phyloP scores from a whole-genome alignment of 805 yeast genomes.

The Candida hispaniensis region DNA sequence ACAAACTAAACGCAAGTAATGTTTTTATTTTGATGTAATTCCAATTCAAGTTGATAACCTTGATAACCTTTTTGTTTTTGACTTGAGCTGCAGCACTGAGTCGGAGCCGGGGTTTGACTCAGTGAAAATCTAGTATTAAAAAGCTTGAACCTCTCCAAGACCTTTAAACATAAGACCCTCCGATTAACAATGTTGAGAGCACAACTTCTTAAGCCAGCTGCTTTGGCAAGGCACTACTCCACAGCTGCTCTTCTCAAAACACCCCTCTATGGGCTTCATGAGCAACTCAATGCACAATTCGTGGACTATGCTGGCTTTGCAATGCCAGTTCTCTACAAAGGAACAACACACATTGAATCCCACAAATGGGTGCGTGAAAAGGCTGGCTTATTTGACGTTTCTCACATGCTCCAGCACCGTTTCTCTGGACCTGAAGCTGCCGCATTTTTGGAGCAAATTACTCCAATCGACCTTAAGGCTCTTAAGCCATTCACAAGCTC shows the following conservation, averaged over 20 bases:
- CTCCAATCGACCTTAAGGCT: conserved; percentile 73
- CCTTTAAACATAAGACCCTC: too few relatives aligned
- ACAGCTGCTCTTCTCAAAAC: conserved; percentile 36
- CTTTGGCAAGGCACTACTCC: conserved; percentile 4
- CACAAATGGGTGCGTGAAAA: conserved; percentile 87
- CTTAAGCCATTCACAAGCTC: conserved; percentile 54
- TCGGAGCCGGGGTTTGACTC: too few relatives aligned
- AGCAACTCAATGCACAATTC: conserved; percentile 72
- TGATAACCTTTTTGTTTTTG: too few relatives aligned
- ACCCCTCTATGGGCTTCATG: conserved; percentile 73
- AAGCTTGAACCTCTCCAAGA: too few relatives aligned
- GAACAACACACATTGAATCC: conserved; percentile 82
- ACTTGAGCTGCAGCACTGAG: too few relatives aligned
- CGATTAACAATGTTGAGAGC: too few relatives aligned
- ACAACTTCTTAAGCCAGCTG: too few relatives aligned
- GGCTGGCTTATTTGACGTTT: conserved; percentile 90
- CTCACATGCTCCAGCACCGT: conserved; percentile 92
- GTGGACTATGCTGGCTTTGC: conserved; percentile 94
- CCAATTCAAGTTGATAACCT: conserved; percentile 7
- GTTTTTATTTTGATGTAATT: conserved; percentile 10
- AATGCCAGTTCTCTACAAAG: conserved; percentile 85
- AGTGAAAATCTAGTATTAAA: too few relatives aligned
- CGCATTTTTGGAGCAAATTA: conserved; percentile 59
- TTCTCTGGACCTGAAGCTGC: conserved; percentile 59
- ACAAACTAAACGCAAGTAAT: conserved; percentile 1